Evolutionary conservation across 345 rosid species (phyloP).

Genomic region (Hirschfeldia incana): DNA sequence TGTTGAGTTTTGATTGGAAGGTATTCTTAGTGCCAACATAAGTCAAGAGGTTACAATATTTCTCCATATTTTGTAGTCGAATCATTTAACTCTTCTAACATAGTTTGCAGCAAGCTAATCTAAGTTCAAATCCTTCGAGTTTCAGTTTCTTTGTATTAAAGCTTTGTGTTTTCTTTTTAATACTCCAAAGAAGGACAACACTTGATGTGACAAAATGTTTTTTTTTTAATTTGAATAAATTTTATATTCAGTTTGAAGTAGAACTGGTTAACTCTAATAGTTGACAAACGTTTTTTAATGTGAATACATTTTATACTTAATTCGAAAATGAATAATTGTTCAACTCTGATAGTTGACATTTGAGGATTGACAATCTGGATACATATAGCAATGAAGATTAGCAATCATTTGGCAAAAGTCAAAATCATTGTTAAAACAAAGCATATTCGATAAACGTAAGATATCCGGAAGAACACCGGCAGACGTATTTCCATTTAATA

Average conservation of each 20-base stretch:
- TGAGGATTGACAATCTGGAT: conserved; percentile 21
- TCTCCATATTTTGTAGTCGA: neutral
- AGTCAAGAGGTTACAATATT: neutral
- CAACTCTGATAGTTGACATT: conserved; percentile 35
- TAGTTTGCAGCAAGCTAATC: neutral
- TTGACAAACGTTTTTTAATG: conserved; percentile 16
- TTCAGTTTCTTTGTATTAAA: neutral
- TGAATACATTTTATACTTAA: neutral
- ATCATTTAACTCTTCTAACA: conserved; percentile 18
- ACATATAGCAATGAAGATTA: conserved; percentile 18
- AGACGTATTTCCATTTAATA: neutral
- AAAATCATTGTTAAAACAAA: conserved; percentile 13
- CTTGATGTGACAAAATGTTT: neutral
- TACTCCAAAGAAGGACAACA: neutral
- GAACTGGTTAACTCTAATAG: conserved; percentile 21
- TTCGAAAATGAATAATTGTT: neutral
- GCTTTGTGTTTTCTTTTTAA: neutral
- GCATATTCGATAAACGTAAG: conserved; percentile 30
- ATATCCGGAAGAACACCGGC: conserved; percentile 26
- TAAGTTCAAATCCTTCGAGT: neutral
- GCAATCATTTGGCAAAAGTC: conserved; percentile 23
- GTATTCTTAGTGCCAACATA: neutral
- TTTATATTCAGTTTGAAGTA: neutral
- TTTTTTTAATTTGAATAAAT: neutral
- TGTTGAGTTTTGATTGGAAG: neutral